Base-by-base conservation (phyloP, 176 grass and related monocot species). In the Poa annua region DNA sequence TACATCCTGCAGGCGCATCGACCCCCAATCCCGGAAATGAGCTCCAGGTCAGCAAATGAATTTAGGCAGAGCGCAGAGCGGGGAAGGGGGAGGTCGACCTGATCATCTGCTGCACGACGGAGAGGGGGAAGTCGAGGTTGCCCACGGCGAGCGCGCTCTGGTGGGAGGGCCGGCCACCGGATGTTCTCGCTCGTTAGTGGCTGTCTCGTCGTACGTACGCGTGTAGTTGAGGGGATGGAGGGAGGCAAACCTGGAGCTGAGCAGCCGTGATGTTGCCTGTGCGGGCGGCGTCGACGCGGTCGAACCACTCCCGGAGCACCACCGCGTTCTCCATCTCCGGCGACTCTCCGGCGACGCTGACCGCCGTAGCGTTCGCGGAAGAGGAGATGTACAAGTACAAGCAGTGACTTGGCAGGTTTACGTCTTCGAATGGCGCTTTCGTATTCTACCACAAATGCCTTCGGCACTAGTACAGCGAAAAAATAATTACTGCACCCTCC, bases 31-130 rank as follows among this genome's bases (percentile, higher is more conserved):
- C 68, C 36, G 10, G 44, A 72, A 77, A 54, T 74, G 38, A 57
- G 12, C 81, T 71, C 36, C 52, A 56, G 7, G 8, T 4, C 68
- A n/a, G 77, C 32, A 34, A 34, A 62, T 20, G 84, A 91, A 1
- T 85, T 13, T 67, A 82, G 12, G 70, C 1, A 24, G 20, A 33
- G 7, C 26, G 3, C 5, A 51, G 60, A 72, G 3, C 64, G 73
- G 44, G 44, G 44, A 47, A 12, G 44, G 44, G 44, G 1, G 44
- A 47, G 11, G 8, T 47, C 11, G 3, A 49, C 94, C 91, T 97
- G 54, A 93, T 93, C 91, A 93, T 97, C 82, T 97, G 94, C 82
- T 93, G 84, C 20, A 93, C 94, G 17, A 93, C 65, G 71, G 94
- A 93, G 79, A 93, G 81, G 52, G 89, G 49, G 55, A 89, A 88